These are phyloP conservation scores for Phytophthora podocarpi DNA, from an alignment of 352 stramenopile genomes.

Conservation along the genomic window DNA sequence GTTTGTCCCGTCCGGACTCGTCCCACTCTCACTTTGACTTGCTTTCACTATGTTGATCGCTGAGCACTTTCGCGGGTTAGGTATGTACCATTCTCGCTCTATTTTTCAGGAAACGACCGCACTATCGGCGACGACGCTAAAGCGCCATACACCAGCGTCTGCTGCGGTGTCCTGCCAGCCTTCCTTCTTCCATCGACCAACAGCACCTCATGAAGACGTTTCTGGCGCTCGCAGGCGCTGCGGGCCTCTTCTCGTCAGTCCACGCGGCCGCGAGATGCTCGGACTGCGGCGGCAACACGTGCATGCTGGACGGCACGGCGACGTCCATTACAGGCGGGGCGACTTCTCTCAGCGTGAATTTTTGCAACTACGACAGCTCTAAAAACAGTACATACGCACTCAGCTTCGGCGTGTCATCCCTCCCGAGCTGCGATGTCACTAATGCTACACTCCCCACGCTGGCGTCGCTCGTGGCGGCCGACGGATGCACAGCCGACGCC, in stretches of 20 bases:
- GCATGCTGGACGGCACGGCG: constrained; percentile 56
- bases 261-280: constrained; percentile 49
- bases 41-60: neutral
- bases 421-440: constrained; percentile 52
- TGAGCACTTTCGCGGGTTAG: constrained; percentile 9
- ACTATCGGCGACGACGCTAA: constrained; percentile 10
- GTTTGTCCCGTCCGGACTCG: constrained; percentile 12
- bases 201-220: constrained; percentile 23
- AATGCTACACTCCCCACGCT: constrained; percentile 46
- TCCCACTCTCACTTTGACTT: too few relatives aligned
- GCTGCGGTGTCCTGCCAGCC: too few relatives aligned
- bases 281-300: constrained; percentile 59
- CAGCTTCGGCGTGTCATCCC: constrained; percentile 49
- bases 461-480: constrained; percentile 38
- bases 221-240: constrained; percentile 9
- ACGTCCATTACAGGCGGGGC: constrained; percentile 43
- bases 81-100: constrained; percentile 25
- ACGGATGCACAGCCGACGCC: constrained; percentile 42
- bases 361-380: constrained; percentile 72
- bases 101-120: constrained; percentile 8
- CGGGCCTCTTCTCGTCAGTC: neutral
- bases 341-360: constrained; percentile 48
- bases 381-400: constrained; percentile 40
- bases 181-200: neutral
- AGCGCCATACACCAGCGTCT: constrained; percentile 2